Evolutionary conservation across 2,329 filamentous ascomycete genomes (phyloP).

Genomic region (Davidsoniella neocaledoniae): DNA sequence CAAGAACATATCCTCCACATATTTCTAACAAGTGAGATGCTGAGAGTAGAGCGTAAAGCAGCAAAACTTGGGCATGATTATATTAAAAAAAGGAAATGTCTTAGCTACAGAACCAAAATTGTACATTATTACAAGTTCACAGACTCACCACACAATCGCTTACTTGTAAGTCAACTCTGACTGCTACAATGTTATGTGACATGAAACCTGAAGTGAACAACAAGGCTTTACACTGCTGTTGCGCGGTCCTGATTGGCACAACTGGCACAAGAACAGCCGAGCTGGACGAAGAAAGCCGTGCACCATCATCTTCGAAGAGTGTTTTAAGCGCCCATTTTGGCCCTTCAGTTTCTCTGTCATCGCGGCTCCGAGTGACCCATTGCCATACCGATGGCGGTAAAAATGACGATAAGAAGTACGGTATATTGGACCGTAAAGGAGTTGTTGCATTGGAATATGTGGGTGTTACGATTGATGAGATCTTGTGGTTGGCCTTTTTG

Average conservation of each 20-base stretch:
- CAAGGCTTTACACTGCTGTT: conserved; percentile 32
- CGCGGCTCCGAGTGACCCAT: too few relatives aligned
- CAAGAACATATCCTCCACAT: too few relatives aligned
- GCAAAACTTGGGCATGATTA: too few relatives aligned
- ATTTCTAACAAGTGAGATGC: too few relatives aligned
- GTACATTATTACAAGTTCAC: not conserved
- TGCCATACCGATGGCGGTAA: too few relatives aligned
- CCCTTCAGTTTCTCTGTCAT: not conserved
- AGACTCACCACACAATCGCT: not conserved
- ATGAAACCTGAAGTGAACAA: conserved; percentile 41
- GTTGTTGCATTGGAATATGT: conserved; percentile 9
- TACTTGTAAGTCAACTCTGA: conserved; percentile 30
- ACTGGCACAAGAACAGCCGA: conserved; percentile 35
- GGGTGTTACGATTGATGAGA: conserved; percentile 9
- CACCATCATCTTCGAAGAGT: conserved; percentile 41
- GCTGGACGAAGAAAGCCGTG: conserved; percentile 30
- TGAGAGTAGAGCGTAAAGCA: too few relatives aligned
- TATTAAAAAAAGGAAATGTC: not conserved
- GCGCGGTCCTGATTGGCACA: conserved; percentile 25
- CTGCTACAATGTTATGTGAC: conserved; percentile 30
- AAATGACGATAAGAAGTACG: too few relatives aligned
- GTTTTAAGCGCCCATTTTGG: conserved; percentile 27
- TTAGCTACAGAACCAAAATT: not conserved
- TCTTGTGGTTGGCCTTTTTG: conserved; percentile 17
- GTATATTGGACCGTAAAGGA: too few relatives aligned